A percentile compares a stretch with the other conserved stretches of the same genome.
Conservation (phyloP, 352 stramenopile species). For the Phytophthora macrochlamydospora region DNA sequence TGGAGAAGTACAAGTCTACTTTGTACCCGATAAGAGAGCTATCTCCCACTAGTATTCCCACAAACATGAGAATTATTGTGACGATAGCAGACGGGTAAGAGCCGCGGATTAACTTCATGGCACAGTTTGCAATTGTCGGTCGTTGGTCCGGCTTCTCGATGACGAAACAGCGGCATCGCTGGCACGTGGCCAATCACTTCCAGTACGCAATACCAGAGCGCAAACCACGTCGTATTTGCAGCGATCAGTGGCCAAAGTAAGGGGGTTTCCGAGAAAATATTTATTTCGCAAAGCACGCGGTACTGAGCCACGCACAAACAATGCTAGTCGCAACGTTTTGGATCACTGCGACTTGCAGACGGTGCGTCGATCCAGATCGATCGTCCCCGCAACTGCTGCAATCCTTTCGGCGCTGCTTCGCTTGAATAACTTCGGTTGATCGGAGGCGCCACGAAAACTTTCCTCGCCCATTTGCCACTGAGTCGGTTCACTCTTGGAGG, state of each 20-base stretch:
- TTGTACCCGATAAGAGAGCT: background rate
- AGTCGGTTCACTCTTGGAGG: too few relatives aligned
- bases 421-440: background rate
- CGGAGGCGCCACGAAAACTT: background rate
- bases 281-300: constrained; percentile 3
- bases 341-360: constrained; percentile 6
- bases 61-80: constrained; percentile 9
- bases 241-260: constrained; percentile 13
- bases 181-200: constrained; percentile 13
- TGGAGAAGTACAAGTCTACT: background rate
- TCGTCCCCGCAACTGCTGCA: background rate
- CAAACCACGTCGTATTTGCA: constrained; percentile 10
- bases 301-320: constrained; percentile 8
- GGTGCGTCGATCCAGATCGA: constrained; percentile 5
- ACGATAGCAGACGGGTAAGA: background rate
- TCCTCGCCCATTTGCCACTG: background rate
- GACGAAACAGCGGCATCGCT: constrained; percentile 21
- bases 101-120: constrained; percentile 5
- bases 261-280: constrained; percentile 19
- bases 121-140: constrained; percentile 14
- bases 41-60: constrained; percentile 3
- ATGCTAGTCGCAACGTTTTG: constrained; percentile 11
- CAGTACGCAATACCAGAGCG: constrained; percentile 21
- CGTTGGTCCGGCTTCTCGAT: background rate
- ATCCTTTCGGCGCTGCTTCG: background rate